Conservation (phyloP, 257 asterid genomes). For the Marsdenia floribunda region DNA sequence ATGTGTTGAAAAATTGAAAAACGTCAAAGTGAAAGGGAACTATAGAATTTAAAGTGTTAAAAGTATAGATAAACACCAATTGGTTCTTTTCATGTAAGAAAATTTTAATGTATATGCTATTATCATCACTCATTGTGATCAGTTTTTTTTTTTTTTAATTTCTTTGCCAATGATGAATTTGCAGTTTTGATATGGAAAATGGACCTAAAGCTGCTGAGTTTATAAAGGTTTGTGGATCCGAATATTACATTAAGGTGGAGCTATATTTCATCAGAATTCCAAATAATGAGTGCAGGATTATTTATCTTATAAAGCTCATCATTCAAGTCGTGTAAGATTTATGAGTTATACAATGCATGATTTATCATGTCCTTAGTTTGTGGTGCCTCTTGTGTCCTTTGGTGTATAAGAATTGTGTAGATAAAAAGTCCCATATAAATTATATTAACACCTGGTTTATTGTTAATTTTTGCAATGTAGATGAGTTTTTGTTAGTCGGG, state of each 20-base stretch:
- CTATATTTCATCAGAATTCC: conserved; percentile 6
- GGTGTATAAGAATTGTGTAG: background rate
- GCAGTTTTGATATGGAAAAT: conserved; percentile 87
- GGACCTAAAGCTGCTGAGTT: conserved; percentile 97
- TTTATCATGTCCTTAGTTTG: background rate
- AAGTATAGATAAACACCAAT: no score
- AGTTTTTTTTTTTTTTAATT: background rate
- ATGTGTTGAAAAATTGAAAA: no score
- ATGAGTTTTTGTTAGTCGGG: background rate
- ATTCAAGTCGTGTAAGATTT: background rate
- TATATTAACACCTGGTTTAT: background rate
- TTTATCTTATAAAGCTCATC: background rate
- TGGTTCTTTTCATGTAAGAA: no score
- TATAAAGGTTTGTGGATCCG: conserved; percentile 47
- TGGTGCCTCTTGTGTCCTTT: background rate
- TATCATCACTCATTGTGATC: conserved; percentile 3
- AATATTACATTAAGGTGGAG: conserved; percentile 31
- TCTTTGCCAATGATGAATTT: background rate
- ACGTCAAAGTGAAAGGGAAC: no score
- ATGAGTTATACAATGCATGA: background rate
- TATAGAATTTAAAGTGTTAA: no score
- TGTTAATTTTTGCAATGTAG: background rate
- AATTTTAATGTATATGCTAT: no score
- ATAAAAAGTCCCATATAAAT: background rate
- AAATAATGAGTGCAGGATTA: background rate